Conservation (phyloP, 2,329 filamentous ascomycete species). For the Epicoccum sorghinum region DNA sequence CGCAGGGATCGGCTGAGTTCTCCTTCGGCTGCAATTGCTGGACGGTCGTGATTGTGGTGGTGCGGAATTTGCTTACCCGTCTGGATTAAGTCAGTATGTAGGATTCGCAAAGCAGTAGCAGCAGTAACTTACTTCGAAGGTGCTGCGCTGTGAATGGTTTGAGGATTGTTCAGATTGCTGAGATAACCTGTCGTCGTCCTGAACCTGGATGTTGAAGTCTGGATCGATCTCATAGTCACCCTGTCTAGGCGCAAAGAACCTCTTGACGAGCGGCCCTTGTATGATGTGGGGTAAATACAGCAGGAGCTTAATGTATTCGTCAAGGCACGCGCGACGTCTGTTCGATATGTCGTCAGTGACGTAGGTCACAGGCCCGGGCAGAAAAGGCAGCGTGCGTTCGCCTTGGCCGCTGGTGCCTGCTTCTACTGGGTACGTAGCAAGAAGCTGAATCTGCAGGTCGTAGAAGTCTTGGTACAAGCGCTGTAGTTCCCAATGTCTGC, state of each 20-base stretch:
- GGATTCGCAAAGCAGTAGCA: not conserved
- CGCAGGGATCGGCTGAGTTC: constrained; percentile 26
- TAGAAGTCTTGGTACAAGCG: constrained; percentile 99
- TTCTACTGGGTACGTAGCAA: constrained; percentile 89
- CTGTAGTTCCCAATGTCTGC: constrained; percentile 88
- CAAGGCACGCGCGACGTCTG: constrained; percentile 86
- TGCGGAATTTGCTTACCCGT: constrained; percentile 64
- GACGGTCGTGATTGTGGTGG: constrained; percentile 26
- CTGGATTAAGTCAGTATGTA: constrained; percentile 51
- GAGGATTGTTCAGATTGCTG: constrained; percentile 54
- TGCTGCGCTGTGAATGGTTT: constrained; percentile 52
- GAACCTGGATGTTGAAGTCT: constrained; percentile 55
- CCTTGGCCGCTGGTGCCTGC: constrained; percentile 80
- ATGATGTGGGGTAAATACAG: constrained; percentile 82
- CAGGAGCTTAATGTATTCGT: constrained; percentile 94
- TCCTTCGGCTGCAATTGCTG: constrained; percentile 44
- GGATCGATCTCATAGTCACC: constrained; percentile 93
- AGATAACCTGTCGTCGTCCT: constrained; percentile 77
- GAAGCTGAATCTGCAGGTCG: constrained; percentile 94
- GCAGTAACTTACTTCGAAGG: constrained; percentile 58
- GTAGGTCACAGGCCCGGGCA: constrained; percentile 97
- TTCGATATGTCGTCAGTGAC: constrained; percentile 98
- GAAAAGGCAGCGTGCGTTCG: constrained; percentile 87
- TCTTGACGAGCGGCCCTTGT: constrained; percentile 80
- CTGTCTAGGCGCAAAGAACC: constrained; percentile 87